phyloP scores from a whole-genome alignment of 2,329 filamentous ascomycete species.

The Coniochaeta sp. region DNA sequence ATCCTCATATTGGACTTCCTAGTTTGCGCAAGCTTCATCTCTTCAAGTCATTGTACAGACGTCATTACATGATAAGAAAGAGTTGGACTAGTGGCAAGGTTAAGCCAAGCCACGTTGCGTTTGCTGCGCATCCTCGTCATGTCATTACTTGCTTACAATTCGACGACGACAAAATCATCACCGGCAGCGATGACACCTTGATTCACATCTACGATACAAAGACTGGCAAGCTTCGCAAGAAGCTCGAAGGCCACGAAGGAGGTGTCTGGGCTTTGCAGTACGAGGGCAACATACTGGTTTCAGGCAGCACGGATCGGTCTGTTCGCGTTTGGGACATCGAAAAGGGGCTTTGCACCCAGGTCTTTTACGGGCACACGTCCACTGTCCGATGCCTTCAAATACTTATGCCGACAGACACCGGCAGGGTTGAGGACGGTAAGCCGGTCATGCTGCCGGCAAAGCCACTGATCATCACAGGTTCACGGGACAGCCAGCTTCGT shows the following conservation, averaged over 20 bases:
- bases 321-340: constrained; percentile 99
- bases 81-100: constrained; percentile 86
- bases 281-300: constrained; percentile 89
- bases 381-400: constrained; percentile 96
- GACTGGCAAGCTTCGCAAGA: constrained; percentile 76
- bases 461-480: constrained; percentile 94
- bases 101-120: constrained; percentile 85
- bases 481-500: constrained; percentile 84
- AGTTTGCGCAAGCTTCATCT: constrained; percentile 79
- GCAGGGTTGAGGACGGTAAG: constrained; percentile 61
- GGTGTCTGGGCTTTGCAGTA: constrained; percentile 98
- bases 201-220: constrained; percentile 98
- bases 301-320: constrained; percentile 89
- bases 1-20: constrained; percentile 71
- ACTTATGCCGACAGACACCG: constrained; percentile 75
- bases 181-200: constrained; percentile 92
- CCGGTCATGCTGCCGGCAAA: constrained; percentile 87
- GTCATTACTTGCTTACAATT: constrained; percentile 98
- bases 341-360: constrained; percentile 82
- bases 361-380: constrained; percentile 96
- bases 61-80: constrained; percentile 82
- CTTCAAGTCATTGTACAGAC: constrained; percentile 92
- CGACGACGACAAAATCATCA: constrained; percentile 95
- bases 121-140: constrained; percentile 91
- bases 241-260: constrained; percentile 87